phyloP scores from a whole-genome alignment of 140 eudicot genomes.

The Flaveria floridana region DNA sequence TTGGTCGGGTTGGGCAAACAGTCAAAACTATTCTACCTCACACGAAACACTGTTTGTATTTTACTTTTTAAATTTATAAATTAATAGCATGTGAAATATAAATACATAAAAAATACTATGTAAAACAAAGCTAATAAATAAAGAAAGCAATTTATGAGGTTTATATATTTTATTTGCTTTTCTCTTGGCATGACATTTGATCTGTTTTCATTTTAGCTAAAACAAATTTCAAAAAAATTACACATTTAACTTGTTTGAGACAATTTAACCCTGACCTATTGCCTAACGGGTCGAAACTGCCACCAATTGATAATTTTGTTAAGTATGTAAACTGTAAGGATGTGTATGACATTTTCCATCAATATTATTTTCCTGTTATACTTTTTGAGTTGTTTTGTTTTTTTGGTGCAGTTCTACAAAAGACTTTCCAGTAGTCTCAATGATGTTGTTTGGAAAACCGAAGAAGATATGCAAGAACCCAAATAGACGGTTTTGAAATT shows the following conservation, averaged over 20 bases:
- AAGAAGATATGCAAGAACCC: conserved; percentile 69
- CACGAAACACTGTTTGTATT: background rate
- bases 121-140: background rate
- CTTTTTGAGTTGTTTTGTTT: background rate
- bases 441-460: conserved; percentile 95
- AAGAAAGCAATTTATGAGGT: background rate
- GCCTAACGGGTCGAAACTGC: background rate
- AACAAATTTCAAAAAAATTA: no score
- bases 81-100: background rate
- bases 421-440: conserved; percentile 72
- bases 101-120: background rate
- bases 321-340: background rate
- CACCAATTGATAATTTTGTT: background rate
- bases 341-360: background rate
- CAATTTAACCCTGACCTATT: background rate
- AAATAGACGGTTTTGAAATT: conserved; percentile 15
- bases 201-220: background rate
- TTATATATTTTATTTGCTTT: background rate
- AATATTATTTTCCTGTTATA: background rate
- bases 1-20: background rate
- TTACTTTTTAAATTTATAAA: background rate
- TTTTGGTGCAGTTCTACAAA: conserved; percentile 67
- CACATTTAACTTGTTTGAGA: background rate
- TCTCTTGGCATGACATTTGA: background rate
- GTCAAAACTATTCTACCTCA: background rate